Evolutionary conservation across 768 basidiomycete species (phyloP).

Genomic region (Nidula microcarpa): DNA sequence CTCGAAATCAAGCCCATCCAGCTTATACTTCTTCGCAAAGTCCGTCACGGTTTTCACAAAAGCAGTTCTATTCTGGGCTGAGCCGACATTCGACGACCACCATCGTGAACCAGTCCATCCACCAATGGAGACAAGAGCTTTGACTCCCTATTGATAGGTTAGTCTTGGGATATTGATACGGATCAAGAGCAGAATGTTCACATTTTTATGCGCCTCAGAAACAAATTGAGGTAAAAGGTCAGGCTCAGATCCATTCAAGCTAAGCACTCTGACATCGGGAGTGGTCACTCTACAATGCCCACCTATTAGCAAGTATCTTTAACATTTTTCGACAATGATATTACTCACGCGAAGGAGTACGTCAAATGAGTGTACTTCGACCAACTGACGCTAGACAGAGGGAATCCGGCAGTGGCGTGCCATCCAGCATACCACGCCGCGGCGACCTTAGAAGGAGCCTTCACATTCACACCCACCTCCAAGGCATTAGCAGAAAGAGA

Average conservation of each 20-base stretch:
- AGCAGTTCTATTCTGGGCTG: constrained; percentile 52
- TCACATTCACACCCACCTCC: not conserved
- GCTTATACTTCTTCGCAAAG: constrained; percentile 47
- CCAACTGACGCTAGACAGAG: constrained; percentile 59
- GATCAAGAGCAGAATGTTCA: constrained; percentile 13
- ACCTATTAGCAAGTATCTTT: not conserved
- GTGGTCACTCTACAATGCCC: constrained; percentile 29
- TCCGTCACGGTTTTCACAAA: constrained; percentile 58
- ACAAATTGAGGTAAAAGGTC: constrained; percentile 57
- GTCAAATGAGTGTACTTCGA: constrained; percentile 61
- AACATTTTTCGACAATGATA: not conserved
- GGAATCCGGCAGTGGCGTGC: constrained; percentile 47
- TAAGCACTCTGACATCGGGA: constrained; percentile 27
- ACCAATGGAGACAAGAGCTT: constrained; percentile 59
- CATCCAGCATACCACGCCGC: constrained; percentile 69
- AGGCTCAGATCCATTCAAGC: constrained; percentile 42
- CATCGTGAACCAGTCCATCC: constrained; percentile 67
- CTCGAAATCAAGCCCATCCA: constrained; percentile 62
- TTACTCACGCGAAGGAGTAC: constrained; percentile 69
- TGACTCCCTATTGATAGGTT: constrained; percentile 40
- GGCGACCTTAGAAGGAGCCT: constrained; percentile 27
- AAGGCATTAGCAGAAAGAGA: not conserved
- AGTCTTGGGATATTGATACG: not conserved
- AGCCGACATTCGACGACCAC: constrained; percentile 62
- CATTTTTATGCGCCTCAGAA: constrained; percentile 36